Conservation (phyloP, 805 yeast species). For the Aciculoconidium aculeatum region DNA sequence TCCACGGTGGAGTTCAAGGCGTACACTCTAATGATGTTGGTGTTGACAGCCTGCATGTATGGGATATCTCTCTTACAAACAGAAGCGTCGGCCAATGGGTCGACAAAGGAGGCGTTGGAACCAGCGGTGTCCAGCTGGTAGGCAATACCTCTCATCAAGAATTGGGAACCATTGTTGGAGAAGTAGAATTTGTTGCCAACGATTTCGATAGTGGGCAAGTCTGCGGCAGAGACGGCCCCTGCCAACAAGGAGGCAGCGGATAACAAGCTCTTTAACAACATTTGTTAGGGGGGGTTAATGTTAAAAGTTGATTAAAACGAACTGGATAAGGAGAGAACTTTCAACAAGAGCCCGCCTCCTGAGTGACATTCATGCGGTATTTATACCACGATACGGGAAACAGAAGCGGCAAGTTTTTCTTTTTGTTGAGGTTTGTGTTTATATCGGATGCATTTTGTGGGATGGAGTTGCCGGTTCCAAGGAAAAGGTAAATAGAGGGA, state of each 20-base stretch:
- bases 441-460: too few relatives aligned
- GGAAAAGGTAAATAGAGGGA: too few relatives aligned
- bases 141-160: slow-evolving; percentile 73
- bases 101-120: slow-evolving; percentile 47
- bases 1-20: slow-evolving; percentile 61
- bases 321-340: too few relatives aligned
- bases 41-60: slow-evolving; percentile 52
- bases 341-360: too few relatives aligned
- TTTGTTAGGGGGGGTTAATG: too few relatives aligned
- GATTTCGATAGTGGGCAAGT: slow-evolving; percentile 57
- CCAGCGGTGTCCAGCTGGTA: slow-evolving; percentile 66
- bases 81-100: slow-evolving; percentile 61
- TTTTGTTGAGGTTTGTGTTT: too few relatives aligned
- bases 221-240: slow-evolving; percentile 11
- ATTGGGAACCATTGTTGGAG: slow-evolving; percentile 74
- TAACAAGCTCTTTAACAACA: slow-evolving; percentile 5
- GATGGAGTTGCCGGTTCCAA: too few relatives aligned
- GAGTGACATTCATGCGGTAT: too few relatives aligned
- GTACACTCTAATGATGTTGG: slow-evolving; percentile 73
- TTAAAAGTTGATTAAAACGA: too few relatives aligned
- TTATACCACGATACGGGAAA: too few relatives aligned
- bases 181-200: slow-evolving; percentile 75
- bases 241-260: slow-evolving; percentile 12
- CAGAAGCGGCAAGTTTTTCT: too few relatives aligned
- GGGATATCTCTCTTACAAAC: slow-evolving; percentile 73